Conservation (phyloP, 495 filamentous ascomycete species). For the Lophium mytilinum region DNA sequence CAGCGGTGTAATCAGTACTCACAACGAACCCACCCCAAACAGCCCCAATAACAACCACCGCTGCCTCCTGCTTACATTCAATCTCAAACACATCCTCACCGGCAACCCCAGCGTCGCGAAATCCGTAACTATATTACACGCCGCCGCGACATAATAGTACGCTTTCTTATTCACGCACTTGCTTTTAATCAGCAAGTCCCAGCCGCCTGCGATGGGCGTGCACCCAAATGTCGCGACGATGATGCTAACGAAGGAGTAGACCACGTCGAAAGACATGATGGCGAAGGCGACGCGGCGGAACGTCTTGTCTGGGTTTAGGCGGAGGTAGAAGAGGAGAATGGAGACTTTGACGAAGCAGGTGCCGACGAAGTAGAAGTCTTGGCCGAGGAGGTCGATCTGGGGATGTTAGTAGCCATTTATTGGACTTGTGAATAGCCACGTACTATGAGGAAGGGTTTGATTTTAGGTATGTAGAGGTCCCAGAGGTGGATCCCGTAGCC, state of each 20-base stretch:
- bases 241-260: not conserved
- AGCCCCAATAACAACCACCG: not conserved
- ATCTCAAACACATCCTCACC: constrained; percentile 1
- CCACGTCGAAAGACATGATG: not conserved
- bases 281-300: not conserved
- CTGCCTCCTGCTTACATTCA: not conserved
- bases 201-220: not conserved
- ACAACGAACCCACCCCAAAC: not conserved
- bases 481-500: not conserved
- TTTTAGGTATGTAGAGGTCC: not conserved
- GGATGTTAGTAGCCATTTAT: not conserved
- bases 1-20: not conserved
- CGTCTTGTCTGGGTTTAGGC: not conserved
- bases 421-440: not conserved
- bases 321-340: not conserved
- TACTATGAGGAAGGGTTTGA: not conserved
- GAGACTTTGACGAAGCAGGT: constrained; percentile 3
- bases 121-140: not conserved
- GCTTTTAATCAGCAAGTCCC: not conserved
- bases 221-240: not conserved
- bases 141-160: not conserved
- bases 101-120: not conserved
- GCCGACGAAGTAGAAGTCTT: constrained; percentile 1
- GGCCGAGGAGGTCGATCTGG: constrained; percentile 4
- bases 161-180: constrained; percentile 1